Evolutionary conservation across 495 filamentous ascomycete species (phyloP).

Genomic region (Cairneyella variabilis): DNA sequence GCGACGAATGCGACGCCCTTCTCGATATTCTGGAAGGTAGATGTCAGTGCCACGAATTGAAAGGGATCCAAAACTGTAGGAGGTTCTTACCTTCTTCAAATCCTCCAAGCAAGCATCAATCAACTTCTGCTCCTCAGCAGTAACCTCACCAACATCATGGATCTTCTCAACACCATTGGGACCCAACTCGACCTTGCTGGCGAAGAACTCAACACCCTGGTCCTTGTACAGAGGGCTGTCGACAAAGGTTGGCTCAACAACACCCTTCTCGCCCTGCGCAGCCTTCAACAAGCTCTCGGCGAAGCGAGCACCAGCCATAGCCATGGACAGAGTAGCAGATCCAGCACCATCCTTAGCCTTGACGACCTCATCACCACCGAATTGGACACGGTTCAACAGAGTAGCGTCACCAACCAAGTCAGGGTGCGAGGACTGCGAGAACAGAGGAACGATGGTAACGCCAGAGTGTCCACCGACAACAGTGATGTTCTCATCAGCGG

Average conservation of each 20-base stretch:
- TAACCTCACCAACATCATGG: conserved; percentile 74
- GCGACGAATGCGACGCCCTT: conserved; percentile 52
- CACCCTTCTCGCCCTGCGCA: conserved; percentile 87
- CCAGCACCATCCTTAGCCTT: conserved; percentile 98
- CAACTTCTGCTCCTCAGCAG: conserved; percentile 81
- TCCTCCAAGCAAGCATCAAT: conserved; percentile 78
- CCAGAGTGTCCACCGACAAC: conserved; percentile 97
- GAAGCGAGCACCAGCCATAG: conserved; percentile 96
- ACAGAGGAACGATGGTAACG: conserved; percentile 95
- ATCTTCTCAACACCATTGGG: conserved; percentile 95
- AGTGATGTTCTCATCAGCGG: conserved; percentile 85
- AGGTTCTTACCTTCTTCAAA: conserved; percentile 65
- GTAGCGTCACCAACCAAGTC: conserved; percentile 69
- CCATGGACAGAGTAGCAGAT: conserved; percentile 98
- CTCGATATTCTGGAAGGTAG: conserved; percentile 43
- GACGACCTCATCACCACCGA: conserved; percentile 99
- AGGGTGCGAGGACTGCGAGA: conserved; percentile 89
- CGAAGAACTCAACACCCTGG: conserved; percentile 93
- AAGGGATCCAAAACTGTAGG: background rate
- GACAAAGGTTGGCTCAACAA: conserved; percentile 94
- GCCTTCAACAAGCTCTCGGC: conserved; percentile 92
- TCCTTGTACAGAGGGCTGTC: conserved; percentile 97
- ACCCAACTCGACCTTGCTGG: conserved; percentile 89
- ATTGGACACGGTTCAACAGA: conserved; percentile 94
- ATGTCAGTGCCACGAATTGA: background rate